Evolutionary conservation across 1,139 yeast genomes (phyloP).

Genomic region (Fermentozyma sake): DNA sequence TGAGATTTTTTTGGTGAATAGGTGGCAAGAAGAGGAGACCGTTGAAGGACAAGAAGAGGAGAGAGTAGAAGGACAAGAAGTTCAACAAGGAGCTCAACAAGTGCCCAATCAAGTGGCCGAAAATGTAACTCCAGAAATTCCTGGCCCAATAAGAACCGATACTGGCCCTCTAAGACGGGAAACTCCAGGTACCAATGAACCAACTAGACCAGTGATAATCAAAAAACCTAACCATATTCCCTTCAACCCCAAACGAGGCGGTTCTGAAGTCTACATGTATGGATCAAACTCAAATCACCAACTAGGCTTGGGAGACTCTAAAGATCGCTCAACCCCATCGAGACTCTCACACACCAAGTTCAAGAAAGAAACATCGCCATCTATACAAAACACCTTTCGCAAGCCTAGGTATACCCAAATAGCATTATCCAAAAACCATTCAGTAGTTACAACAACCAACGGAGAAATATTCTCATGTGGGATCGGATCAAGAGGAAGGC

Average conservation of each 20-base stretch:
- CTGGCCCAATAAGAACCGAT: conserved; percentile 1
- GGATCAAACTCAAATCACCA: conserved; percentile 67
- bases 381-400: conserved; percentile 14
- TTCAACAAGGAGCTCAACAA: no score
- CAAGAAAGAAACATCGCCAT: background rate
- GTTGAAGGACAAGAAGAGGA: no score
- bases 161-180: no score
- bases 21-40: conserved; percentile 14
- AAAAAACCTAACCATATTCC: conserved; percentile 8
- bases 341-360: conserved; percentile 21
- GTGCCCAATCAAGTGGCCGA: no score
- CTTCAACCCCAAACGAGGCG: conserved; percentile 43
- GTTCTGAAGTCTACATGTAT: conserved; percentile 56
- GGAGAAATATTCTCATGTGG: conserved; percentile 61
- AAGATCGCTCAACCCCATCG: conserved; percentile 44
- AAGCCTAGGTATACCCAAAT: conserved; percentile 44
- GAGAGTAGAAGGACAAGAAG: no score
- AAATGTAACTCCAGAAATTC: no score
- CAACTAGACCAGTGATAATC: no score
- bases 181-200: no score
- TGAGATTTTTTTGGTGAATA: conserved; percentile 18
- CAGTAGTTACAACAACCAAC: conserved; percentile 54
- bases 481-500: conserved; percentile 64
- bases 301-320: conserved; percentile 66
- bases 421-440: conserved; percentile 61